Base-by-base conservation (phyloP, 129 eudicot species). In the Dittrichia graveolens region DNA sequence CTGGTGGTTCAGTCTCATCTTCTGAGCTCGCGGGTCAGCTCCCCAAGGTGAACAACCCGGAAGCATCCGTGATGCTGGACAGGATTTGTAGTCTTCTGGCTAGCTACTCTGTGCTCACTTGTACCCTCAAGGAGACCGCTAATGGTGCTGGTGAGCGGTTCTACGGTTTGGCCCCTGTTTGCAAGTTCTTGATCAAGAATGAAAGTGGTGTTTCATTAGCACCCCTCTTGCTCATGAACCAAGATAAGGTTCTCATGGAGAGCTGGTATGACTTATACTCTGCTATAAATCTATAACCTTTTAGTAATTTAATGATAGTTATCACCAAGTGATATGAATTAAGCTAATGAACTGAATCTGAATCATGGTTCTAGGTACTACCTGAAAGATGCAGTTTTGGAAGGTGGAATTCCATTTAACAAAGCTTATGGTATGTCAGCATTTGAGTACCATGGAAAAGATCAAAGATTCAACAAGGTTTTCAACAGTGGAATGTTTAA, bases 171-270 rank as follows among this genome's bases (percentile, higher is more conserved):
- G 94, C 94, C 6, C 99, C 96, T 8, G 97, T 95, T 2, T 87
- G 96, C 70, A 78, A 84, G 84, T 95, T 82, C 83, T 83, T 94
- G 91, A 86, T 82, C 16, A 94, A 83, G 87, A 90, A 94, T 74
- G 85, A 75, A 0, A 85, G 85, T 79, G 98, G 97, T 3, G 97
- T 90, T 31, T 81, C 91, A 43, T 46, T 90, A 66, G 90, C 97
- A 37, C 84, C 95, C 3, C 82, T 94, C 15, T 57, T 85, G 83
- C 97, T 94, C 65, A 86, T 90, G 96, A 90, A 94, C 75, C 96
- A 90, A 63, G 98, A 93, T 57, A 93, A 87, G 78, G 74, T 87
- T 57, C 89, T 85, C 60, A 85, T 87, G 95, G 94, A 87, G 67
- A 84, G 94, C 87, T 90, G 96, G 94, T 89, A 58, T 8, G 44